Evolutionary conservation across 2,329 filamentous ascomycete genomes (phyloP), one percentile per base, ranked within the genome.

Genomic region (Neophaeococcomyces aloes): DNA sequence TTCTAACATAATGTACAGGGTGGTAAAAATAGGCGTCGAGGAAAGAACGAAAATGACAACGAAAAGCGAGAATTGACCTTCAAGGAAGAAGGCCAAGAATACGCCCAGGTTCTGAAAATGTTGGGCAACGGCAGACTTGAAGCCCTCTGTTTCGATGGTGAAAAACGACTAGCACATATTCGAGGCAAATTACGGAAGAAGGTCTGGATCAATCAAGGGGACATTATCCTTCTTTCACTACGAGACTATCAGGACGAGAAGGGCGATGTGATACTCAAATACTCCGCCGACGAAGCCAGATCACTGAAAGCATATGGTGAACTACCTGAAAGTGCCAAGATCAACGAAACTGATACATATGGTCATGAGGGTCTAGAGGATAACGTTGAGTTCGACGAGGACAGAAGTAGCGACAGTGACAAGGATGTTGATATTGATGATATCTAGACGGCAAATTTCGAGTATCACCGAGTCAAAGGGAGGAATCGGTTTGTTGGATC

Each of bases 31-130:
- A 76, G 89, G 70, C 83, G 89, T 79, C 80, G 91, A 72, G 89
- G 89, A 71, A 96, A 95, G 83, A 94, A 94, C 78, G 86, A 94
- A 73, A 93, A 91, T 71, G 91, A 96, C 75, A 94, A 95, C 65
- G 88, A 95, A 74, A 95, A 95, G 77, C 88, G 89, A 68, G 89
- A 96, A 69, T 77, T 96, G 61, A 89, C 86, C 61, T 96, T 96
- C 81, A 95, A 95, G 72, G 91, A 96, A 67, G 89, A 96, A 63
- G 89, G 89, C 56, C 89, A 96, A 74, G 81, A 85, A 68, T 86
- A 86, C 58, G 85, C 85, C 41, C 85, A 91, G 69, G 85, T 91
- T 57, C 71, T 88, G 57, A 94, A 94, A 76, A 94, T 95, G 88
- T 77, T 94, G 50, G 87, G 87, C 55, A 94, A 94, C 76, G 87